Evolutionary conservation across 2,329 filamentous ascomycete species (phyloP), one percentile per base, ranked within the genome.

Genomic region (Whalleya microplaca): DNA sequence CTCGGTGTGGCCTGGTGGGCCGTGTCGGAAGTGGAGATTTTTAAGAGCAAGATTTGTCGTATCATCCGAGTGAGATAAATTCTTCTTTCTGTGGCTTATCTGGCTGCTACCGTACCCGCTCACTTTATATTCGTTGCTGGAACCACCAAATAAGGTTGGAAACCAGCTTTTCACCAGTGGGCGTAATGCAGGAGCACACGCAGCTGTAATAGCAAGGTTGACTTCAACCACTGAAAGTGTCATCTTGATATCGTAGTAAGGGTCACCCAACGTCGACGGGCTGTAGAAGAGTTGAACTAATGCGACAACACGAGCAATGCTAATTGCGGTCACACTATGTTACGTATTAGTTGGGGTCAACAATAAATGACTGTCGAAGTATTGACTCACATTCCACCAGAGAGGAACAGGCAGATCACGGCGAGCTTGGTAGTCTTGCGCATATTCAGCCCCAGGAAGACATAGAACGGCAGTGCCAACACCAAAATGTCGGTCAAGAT

Each of bases 361-460:
- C 12, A 5, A 29, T 6, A 29, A 12, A 29, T 12, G 27, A 12
- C 5, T 29, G 5, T 29, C 12, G 5, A 12, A 29, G 27, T 29
- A 5, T 29, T 29, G 27, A 43, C 51, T 53, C 21, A 53, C 51
- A 53, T 29, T 27, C 44, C 45, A 21, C 75, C 74, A 8, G 76
- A 51, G 0, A 69, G 56, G 45, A 76, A 77, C 9, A 77, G 71
- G 4, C 65, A 59, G 12, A 77, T 66, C 3, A 76, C 55, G 0
- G 72, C 73, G 3, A 72, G 58, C 52, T 76, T 76, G 8, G 69
- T 66, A 42, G 64, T 68, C 16, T 60, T 64, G 16, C 66, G 65
- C 65, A 77, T 74, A n/a, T 72, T 73, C 12, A 78, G 63, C 1
- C 70, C 69, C 2, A 72, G 45, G 45, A 78, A 77, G 18, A 76